Conservation (phyloP, 148 eudicot genomes). For the Rhododendron molle region DNA sequence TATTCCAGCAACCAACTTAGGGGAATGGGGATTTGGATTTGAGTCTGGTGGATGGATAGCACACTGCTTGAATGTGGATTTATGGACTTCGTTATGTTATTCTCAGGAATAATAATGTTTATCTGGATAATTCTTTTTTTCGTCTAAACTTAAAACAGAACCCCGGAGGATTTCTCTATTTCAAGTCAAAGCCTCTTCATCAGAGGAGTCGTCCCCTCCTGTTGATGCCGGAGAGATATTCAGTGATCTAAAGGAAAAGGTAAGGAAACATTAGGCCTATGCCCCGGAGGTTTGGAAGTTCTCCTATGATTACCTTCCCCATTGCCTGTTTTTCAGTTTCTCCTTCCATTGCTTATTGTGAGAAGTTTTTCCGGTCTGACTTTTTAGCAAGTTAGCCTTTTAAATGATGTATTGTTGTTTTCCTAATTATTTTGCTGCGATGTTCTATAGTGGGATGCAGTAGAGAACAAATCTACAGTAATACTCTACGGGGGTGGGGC, state of each 20-base stretch:
- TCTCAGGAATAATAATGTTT: not conserved
- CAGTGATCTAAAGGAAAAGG: slow-evolving; percentile 87
- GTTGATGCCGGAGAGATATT: slow-evolving; percentile 67
- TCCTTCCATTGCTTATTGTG: not conserved
- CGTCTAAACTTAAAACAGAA: slow-evolving; percentile 33
- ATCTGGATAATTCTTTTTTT: not conserved
- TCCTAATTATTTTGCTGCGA: not conserved
- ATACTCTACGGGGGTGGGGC: slow-evolving; percentile 95
- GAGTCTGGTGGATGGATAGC: not conserved
- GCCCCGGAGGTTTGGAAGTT: not conserved
- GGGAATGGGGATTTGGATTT: not conserved
- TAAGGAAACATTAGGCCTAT: slow-evolving; percentile 14
- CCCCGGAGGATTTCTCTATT: slow-evolving; percentile 55
- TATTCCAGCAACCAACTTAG: not conserved
- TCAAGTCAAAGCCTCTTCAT: slow-evolving; percentile 63
- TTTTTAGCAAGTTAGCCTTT: not conserved
- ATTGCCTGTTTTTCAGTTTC: not conserved
- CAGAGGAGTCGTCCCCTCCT: slow-evolving; percentile 58
- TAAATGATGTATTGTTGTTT: too few relatives aligned
- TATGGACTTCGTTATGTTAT: not conserved
- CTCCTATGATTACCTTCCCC: not conserved
- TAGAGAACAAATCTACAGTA: slow-evolving; percentile 99
- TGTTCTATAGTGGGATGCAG: slow-evolving; percentile 76
- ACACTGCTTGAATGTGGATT: not conserved
- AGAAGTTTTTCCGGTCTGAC: not conserved